phyloP scores from a whole-genome alignment of 306 rosid genomes.

The Trichosanthes truncata region DNA sequence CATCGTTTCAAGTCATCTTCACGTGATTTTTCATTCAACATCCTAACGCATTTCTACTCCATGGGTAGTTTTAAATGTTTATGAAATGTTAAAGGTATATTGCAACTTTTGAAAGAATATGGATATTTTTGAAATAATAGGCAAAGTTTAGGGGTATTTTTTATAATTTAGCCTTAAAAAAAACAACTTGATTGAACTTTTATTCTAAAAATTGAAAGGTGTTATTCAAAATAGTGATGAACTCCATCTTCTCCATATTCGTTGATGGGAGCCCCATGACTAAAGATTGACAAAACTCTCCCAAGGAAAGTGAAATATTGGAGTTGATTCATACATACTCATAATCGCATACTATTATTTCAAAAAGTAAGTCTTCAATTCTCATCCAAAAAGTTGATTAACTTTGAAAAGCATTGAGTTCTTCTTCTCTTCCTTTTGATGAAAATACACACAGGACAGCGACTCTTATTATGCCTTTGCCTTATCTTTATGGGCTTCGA shows the following conservation, averaged over 20 bases:
- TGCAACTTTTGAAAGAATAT: no score
- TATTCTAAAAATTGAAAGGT: background rate
- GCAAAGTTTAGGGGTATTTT: no score
- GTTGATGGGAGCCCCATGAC: background rate
- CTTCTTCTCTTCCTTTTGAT: background rate
- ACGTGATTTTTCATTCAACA: no score
- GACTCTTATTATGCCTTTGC: background rate
- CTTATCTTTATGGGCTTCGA: conserved; percentile 7
- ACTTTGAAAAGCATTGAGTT: conserved; percentile 2
- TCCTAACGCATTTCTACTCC: no score
- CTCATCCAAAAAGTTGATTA: conserved; percentile 9
- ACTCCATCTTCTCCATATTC: background rate
- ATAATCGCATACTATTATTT: background rate
- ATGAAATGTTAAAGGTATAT: no score
- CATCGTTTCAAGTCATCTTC: no score
- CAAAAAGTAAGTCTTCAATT: background rate
- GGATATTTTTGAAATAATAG: no score
- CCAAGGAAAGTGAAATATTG: background rate
- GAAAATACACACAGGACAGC: background rate
- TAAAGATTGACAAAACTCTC: background rate
- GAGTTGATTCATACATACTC: background rate
- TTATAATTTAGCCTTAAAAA: no score
- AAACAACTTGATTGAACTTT: background rate
- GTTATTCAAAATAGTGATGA: background rate
- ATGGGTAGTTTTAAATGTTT: no score